Base-by-base conservation (phyloP, 78 protist genomes). In the Polysphondylium violaceum region DNA sequence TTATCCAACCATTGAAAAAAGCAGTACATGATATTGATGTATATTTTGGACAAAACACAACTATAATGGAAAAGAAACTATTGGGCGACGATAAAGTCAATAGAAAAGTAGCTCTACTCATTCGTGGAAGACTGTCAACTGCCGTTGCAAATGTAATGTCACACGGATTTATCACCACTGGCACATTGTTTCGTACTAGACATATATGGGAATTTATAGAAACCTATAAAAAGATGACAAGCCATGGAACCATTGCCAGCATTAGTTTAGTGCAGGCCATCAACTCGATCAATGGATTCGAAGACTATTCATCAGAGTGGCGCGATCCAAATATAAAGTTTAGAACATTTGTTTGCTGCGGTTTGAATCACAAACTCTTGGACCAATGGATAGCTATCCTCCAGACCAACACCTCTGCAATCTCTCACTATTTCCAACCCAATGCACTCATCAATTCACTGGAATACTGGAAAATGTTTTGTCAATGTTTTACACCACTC, bases 191-290 rank as follows among this genome's bases (percentile, higher is more conserved):
- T 38, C 33, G 53, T 38, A 44, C 64, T 14, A 53, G 31, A 27
- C 79, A 83, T 44, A 59, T 83, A 21, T 83, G 91, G 91, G 77
- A 67, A 31, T 83, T 83, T 61, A 83, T 83, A 14, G 79, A 83
- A 44, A 58, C 38, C 4, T 55, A 69, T 69, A 53, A 44, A 58
- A 67, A 44, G 23, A 50, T 74, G 38, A 55, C 91, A 2, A 11
- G 1, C 2, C 91, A 83, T 40, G n/a, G 59, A 1, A 38, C 91
- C 1, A 58, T 83, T 43, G 77, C 91, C 14, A 59, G 56, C 21
- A 41, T 55, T 16, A 25, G 53, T 5, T 29, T 83, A 4, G 16
- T 35, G 3, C 74, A 69, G 43, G 29, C 79, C 2, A 69, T 83
- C 12, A 31, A 29, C 11, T 25, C 74, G 1, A 55, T 69, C 25